Evolutionary conservation across 2,329 filamentous ascomycete species (phyloP).

Genomic region (Aspergillus phoenicis): DNA sequence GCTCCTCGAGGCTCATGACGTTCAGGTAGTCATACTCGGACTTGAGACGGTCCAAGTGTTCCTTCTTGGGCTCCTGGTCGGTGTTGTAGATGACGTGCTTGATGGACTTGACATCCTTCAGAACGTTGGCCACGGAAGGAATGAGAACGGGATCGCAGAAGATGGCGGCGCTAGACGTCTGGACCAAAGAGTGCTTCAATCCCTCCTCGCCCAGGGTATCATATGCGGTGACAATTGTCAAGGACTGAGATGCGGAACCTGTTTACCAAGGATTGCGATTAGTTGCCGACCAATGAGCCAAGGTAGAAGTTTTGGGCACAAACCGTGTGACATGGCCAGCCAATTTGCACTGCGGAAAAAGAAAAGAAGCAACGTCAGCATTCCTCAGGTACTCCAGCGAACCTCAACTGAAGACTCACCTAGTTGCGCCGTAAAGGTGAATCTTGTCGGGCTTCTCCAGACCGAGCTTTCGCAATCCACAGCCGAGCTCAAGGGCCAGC

Average conservation of each 20-base stretch:
- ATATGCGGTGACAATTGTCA: conserved; percentile 92
- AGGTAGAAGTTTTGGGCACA: conserved; percentile 18
- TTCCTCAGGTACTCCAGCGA: background rate
- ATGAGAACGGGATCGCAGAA: conserved; percentile 82
- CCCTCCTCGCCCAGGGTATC: conserved; percentile 86
- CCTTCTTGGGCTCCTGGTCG: conserved; percentile 54
- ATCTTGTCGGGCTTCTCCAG: conserved; percentile 67
- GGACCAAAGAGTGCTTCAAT: conserved; percentile 79
- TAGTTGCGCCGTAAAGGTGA: conserved; percentile 84
- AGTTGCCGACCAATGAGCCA: background rate
- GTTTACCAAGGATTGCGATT: conserved; percentile 4
- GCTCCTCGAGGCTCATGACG: conserved; percentile 58
- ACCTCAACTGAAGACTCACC: conserved; percentile 49
- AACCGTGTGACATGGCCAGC: conserved; percentile 77
- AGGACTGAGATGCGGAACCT: conserved; percentile 76
- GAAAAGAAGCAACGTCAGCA: conserved; percentile 17
- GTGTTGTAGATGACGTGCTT: conserved; percentile 63
- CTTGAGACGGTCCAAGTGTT: conserved; percentile 58
- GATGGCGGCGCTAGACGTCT: conserved; percentile 79
- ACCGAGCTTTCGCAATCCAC: conserved; percentile 74
- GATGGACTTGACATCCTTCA: conserved; percentile 59
- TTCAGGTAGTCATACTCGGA: conserved; percentile 56
- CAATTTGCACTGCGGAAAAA: conserved; percentile 66
- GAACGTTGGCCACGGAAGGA: conserved; percentile 59
- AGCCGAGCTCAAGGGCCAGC: conserved; percentile 68